Conservation (phyloP, 1,284 basidiomycete species). For the Cerrena zonata region DNA sequence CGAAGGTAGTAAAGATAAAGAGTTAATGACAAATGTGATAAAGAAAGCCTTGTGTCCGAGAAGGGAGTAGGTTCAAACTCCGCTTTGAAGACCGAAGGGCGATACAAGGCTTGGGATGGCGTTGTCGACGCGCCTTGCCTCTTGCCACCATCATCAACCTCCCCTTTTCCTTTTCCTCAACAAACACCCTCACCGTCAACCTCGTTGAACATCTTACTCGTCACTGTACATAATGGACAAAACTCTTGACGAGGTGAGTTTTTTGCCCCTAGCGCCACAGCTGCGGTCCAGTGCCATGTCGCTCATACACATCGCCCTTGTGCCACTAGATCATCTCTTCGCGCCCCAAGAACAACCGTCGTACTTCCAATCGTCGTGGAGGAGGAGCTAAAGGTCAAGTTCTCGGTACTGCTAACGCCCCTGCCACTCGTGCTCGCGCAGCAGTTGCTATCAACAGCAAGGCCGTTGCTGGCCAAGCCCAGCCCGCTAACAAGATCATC, state of each 20-base stretch:
- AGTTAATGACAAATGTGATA: neutral
- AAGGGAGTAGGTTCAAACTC: conserved; percentile 15
- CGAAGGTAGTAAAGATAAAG: neutral
- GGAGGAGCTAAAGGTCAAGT: conserved; percentile 43
- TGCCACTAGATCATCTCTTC: conserved; percentile 65
- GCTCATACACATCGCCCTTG: conserved; percentile 15
- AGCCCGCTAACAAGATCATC: conserved; percentile 83
- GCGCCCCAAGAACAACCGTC: conserved; percentile 49
- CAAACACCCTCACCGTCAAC: conserved; percentile 14
- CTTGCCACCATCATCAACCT: conserved; percentile 18
- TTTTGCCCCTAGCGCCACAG: conserved; percentile 15
- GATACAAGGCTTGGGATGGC: conserved; percentile 9
- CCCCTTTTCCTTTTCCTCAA: conserved; percentile 10
- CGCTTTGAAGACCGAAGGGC: conserved; percentile 12
- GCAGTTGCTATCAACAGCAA: conserved; percentile 34
- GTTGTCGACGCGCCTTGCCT: conserved; percentile 20
- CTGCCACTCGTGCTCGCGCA: conserved; percentile 46
- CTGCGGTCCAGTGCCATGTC: neutral
- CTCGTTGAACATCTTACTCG: neutral
- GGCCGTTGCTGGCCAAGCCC: conserved; percentile 35
- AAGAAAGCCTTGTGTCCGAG: neutral
- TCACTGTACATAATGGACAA: conserved; percentile 65
- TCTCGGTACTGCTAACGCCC: conserved; percentile 46
- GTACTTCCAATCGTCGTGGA: conserved; percentile 41
- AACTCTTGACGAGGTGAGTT: conserved; percentile 80